A percentile compares a stretch with the other conserved stretches of the same genome.
Conservation (phyloP, 306 rosid genomes). For the Neltuma alba region DNA sequence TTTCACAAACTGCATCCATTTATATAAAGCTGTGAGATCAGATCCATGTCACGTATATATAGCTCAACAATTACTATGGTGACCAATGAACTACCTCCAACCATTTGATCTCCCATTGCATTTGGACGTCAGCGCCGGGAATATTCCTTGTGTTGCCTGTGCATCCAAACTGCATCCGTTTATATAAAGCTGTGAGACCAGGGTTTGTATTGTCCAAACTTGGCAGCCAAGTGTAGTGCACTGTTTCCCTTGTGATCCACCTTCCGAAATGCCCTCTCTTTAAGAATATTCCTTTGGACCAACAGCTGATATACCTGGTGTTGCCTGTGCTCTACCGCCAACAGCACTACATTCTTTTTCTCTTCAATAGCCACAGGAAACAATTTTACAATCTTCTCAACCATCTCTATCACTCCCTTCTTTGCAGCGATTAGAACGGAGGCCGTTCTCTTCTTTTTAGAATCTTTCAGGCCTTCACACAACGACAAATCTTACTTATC, state of each 20-base stretch:
- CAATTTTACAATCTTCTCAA: conserved; percentile 42
- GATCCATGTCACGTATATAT: neutral
- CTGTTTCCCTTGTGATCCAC: conserved; percentile 59
- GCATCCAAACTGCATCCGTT: too few relatives aligned
- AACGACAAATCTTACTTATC: neutral
- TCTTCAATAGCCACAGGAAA: conserved; percentile 55
- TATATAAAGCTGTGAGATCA: neutral
- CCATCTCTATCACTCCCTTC: conserved; percentile 61
- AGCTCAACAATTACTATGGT: too few relatives aligned
- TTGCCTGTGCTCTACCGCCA: conserved; percentile 69
- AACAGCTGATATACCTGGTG: conserved; percentile 47
- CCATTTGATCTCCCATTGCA: conserved; percentile 79
- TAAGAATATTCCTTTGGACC: neutral
- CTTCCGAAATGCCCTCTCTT: conserved; percentile 41
- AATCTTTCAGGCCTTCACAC: neutral
- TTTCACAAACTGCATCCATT: conserved; percentile 41
- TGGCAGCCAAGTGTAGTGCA: conserved; percentile 68
- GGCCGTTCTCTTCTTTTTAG: conserved; percentile 8
- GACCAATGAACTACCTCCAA: conserved; percentile 37
- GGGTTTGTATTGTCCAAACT: conserved; percentile 43
- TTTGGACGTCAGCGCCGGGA: conserved; percentile 59
- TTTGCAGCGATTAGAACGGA: conserved; percentile 63
- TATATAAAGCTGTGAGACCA: too few relatives aligned
- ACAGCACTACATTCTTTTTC: conserved; percentile 54
- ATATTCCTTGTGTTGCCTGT: too few relatives aligned